Evolutionary conservation across 805 yeast species (phyloP).

Genomic region (Candida vaughaniae): DNA sequence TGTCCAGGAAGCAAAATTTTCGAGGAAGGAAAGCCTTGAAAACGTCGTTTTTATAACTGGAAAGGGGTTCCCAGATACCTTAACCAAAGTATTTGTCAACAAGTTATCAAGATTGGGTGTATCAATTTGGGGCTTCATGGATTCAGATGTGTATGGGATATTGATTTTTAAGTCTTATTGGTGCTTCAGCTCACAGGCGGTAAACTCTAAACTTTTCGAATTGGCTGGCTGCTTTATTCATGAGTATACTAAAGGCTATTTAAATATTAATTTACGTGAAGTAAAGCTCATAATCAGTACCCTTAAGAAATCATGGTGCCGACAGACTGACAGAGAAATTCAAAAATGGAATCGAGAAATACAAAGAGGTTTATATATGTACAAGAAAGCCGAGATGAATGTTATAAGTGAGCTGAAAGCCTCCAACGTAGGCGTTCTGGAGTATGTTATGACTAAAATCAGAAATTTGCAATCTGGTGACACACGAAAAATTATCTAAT

Average conservation of each 20-base stretch:
- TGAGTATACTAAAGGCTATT: constrained; percentile 34
- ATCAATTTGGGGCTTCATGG: constrained; percentile 51
- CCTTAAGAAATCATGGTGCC: constrained; percentile 3
- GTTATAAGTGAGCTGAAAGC: too few species aligned
- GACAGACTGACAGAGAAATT: not conserved
- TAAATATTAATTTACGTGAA: constrained; percentile 22
- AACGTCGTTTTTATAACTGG: constrained; percentile 49
- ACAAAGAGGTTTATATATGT: constrained; percentile 51
- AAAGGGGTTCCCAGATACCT: constrained; percentile 64
- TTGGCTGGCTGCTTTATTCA: constrained; percentile 41
- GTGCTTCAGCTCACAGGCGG: constrained; percentile 12
- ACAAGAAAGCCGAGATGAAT: constrained; percentile 60
- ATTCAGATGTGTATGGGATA: constrained; percentile 66
- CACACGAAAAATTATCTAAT: constrained; percentile 1
- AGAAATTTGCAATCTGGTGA: not conserved
- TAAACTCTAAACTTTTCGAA: constrained; percentile 8
- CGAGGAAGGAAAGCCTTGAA: not conserved
- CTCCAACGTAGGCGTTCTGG: too few species aligned
- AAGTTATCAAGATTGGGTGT: constrained; percentile 21
- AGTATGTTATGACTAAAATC: not conserved
- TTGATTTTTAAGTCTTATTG: constrained; percentile 46
- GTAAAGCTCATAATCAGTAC: constrained; percentile 17
- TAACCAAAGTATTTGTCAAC: constrained; percentile 45
- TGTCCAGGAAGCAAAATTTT: constrained; percentile 17
- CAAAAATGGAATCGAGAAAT: constrained; percentile 43